phyloP scores from a whole-genome alignment of 1,284 basidiomycete species.

The Golubevia pallescens region DNA sequence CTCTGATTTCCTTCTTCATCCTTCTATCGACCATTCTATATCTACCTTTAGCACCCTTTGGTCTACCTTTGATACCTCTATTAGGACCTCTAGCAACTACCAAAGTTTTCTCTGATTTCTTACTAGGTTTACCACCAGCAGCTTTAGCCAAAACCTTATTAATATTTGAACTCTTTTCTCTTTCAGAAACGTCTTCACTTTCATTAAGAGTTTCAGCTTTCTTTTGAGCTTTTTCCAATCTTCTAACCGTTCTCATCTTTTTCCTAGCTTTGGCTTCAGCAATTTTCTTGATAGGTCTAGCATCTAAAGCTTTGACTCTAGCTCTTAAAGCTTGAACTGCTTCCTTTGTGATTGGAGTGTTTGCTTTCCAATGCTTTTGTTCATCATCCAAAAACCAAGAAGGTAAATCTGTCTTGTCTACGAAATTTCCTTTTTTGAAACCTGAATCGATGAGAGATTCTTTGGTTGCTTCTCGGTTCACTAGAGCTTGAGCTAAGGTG shows the following conservation, averaged over 20 bases:
- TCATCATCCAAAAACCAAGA: slow-evolving; percentile 98
- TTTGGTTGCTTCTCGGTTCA: slow-evolving; percentile 88
- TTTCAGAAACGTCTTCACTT: slow-evolving; percentile 86
- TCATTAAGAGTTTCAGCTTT: slow-evolving; percentile 95
- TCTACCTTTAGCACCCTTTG: slow-evolving; percentile 87
- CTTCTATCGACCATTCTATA: slow-evolving; percentile 64
- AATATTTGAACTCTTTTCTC: slow-evolving; percentile 91
- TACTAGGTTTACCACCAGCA: slow-evolving; percentile 67
- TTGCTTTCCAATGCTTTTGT: slow-evolving; percentile 87
- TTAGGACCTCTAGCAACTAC: slow-evolving; percentile 91
- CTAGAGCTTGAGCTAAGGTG: slow-evolving; percentile 86
- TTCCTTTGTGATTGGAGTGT: slow-evolving; percentile 96
- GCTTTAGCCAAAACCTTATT: slow-evolving; percentile 81
- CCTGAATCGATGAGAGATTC: slow-evolving; percentile 91
- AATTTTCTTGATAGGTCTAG: slow-evolving; percentile 97
- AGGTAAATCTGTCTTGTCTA: slow-evolving; percentile 88
- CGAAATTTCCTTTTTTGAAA: slow-evolving; percentile 85
- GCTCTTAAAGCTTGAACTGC: slow-evolving; percentile 84
- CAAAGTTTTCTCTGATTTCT: slow-evolving; percentile 80
- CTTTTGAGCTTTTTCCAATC: slow-evolving; percentile 89
- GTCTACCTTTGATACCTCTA: slow-evolving; percentile 87
- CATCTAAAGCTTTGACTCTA: slow-evolving; percentile 90
- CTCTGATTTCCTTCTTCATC: slow-evolving; percentile 62
- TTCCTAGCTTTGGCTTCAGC: slow-evolving; percentile 98
- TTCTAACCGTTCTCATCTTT: slow-evolving; percentile 85